phyloP scores from a whole-genome alignment of 2,329 filamentous ascomycete species.

The Aspergillus unguis region DNA sequence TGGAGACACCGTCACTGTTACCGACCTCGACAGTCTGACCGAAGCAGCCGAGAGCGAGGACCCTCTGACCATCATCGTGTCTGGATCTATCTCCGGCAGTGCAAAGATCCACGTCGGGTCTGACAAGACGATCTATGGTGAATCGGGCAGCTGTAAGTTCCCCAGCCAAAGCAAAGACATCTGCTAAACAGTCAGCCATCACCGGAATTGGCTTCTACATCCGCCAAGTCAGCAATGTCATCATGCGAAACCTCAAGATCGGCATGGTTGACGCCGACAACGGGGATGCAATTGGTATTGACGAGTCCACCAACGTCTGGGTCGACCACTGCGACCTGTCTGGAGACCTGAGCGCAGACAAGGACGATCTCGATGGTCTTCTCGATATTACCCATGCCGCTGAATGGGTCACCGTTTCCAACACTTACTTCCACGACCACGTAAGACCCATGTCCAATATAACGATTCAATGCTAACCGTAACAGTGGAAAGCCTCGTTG shows the following conservation, averaged over 20 bases:
- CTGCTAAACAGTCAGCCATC: conserved; percentile 51
- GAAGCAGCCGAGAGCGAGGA: conserved; percentile 49
- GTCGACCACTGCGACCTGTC: conserved; percentile 66
- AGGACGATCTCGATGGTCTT: conserved; percentile 69
- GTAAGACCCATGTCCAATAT: not conserved
- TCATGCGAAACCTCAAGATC: conserved; percentile 61
- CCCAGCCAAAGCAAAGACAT: not conserved
- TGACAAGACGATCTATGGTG: conserved; percentile 53
- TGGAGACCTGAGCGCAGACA: conserved; percentile 57
- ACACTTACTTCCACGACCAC: conserved; percentile 56
- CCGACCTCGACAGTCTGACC: conserved; percentile 50
- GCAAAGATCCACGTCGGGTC: conserved; percentile 45
- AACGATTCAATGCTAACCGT: not conserved
- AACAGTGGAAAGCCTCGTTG: conserved; percentile 54
- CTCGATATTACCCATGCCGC: conserved; percentile 62
- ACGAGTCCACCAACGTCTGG: conserved; percentile 57
- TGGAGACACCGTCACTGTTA: conserved; percentile 55
- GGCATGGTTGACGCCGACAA: conserved; percentile 54
- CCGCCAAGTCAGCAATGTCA: conserved; percentile 57
- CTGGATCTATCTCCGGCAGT: conserved; percentile 44
- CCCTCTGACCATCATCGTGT: conserved; percentile 47
- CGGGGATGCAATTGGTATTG: conserved; percentile 60
- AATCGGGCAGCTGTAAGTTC: not conserved
- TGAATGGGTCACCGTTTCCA: conserved; percentile 56
- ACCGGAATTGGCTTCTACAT: conserved; percentile 48